Evolutionary conservation across 2,329 filamentous ascomycete species (phyloP).

Genomic region (Talaromyces sp.): DNA sequence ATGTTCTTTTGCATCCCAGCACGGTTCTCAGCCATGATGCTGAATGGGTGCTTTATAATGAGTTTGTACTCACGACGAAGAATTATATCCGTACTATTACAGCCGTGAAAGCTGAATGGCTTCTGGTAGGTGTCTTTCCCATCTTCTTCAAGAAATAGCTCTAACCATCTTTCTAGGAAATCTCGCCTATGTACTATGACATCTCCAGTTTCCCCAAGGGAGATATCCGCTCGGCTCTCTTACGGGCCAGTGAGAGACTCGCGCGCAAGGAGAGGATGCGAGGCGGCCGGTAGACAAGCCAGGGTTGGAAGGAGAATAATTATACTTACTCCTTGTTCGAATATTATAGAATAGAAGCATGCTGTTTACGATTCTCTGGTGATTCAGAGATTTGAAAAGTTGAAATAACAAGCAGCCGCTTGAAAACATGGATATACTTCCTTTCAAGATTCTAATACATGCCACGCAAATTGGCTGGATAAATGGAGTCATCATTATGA

Average conservation of each 20-base stretch:
- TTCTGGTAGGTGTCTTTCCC: conserved; percentile 63
- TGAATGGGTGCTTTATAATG: conserved; percentile 98
- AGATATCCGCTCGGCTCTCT: conserved; percentile 70
- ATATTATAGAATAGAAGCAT: neutral
- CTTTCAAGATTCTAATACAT: conserved; percentile 13
- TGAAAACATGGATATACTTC: neutral
- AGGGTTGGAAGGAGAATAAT: neutral
- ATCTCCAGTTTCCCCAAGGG: conserved; percentile 76
- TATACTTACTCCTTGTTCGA: neutral
- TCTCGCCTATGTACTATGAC: conserved; percentile 91
- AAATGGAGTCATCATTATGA: neutral
- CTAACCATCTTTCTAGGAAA: conserved; percentile 60
- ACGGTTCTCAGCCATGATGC: conserved; percentile 84
- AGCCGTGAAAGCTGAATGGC: conserved; percentile 87
- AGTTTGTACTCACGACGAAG: conserved; percentile 96
- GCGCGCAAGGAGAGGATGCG: conserved; percentile 53
- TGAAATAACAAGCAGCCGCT: neutral
- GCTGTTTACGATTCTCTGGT: neutral
- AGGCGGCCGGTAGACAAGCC: conserved; percentile 32
- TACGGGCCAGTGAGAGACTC: conserved; percentile 54
- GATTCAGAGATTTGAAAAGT: neutral
- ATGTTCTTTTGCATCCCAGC: conserved; percentile 86
- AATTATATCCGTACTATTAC: conserved; percentile 97
- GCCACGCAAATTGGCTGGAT: neutral
- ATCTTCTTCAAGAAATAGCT: neutral